Base-by-base conservation (phyloP, 108 stramenopile genomes). In the Pseudonitzschia delicatissima region DNA sequence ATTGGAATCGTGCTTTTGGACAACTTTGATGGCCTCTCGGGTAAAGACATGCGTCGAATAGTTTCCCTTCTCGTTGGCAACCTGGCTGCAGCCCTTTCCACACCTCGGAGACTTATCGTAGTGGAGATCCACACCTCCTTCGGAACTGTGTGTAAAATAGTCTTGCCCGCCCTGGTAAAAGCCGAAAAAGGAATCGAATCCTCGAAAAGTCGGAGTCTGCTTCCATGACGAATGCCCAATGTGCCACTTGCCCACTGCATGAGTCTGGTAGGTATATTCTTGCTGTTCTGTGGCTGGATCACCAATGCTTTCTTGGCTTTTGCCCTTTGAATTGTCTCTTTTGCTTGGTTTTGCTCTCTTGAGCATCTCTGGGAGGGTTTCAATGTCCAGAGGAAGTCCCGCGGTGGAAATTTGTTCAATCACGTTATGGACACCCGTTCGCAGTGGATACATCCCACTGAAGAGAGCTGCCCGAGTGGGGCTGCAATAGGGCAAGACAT, bases 201-300 rank as follows among this genome's bases (percentile, higher is more conserved):
- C 87, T 12, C 87, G 82, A 53, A 53, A 67, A 15, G 80, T 78
- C 4, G 87, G 87, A 7, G 78, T 64, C 26, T 80, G 60, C 12
- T 67, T 34, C 48, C 45, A 50, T 9, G 37, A 63, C 34, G 77
- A 66, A 45, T 74, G 66, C 5, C 86, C 86, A 44, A 82, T 11
- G 64, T 87, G 86, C 86, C 86, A 87, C 64, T 88, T 88, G 2
- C 87, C 87, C 2, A 86, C 59, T 20, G 77, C 77, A 68, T 82
- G 66, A 4, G 77, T 84, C 4, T 53, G 37, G 62, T 89, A 89
- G 18, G 15, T 51, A 51, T n/a, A n/a, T n/a, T n/a, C 42, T 13
- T 7, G 8, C 6, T 8, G 37, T 8, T 5, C 37, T 9, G 37
- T 37, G 9, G 37, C 37, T 9, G 37, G 37, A 5, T 37, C 17